Evolutionary conservation across 805 yeast species (phyloP).

Genomic region (Ogataea dorogensis): DNA sequence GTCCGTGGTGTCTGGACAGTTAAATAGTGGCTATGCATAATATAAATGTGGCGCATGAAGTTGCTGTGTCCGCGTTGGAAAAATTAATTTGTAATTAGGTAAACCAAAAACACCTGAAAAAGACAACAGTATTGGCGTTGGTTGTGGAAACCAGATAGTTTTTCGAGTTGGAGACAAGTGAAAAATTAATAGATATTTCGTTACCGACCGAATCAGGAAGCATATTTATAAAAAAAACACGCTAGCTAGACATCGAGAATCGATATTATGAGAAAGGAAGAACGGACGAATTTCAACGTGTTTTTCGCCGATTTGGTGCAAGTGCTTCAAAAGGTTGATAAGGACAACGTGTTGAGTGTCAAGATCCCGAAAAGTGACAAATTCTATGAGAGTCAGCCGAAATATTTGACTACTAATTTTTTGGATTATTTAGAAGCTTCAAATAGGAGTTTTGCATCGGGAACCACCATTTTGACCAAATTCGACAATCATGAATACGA

Average conservation of each 20-base stretch:
- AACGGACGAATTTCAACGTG: constrained; percentile 7
- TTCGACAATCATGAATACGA: constrained; percentile 40
- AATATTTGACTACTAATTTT: constrained; percentile 43
- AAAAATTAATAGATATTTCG: constrained; percentile 1
- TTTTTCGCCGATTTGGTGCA: constrained; percentile 24
- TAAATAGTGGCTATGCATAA: too few species aligned
- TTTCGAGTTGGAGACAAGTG: not conserved
- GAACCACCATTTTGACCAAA: constrained; percentile 36
- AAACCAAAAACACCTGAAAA: constrained; percentile 1
- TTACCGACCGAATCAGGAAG: not conserved
- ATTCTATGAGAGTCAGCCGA: constrained; percentile 47
- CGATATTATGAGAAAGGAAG: constrained; percentile 8
- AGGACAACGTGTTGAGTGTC: constrained; percentile 13
- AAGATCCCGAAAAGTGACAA: constrained; percentile 39
- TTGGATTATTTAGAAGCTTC: constrained; percentile 35
- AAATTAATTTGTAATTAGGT: constrained; percentile 4
- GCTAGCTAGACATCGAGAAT: not conserved
- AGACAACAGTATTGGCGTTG: not conserved
- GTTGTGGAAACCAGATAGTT: constrained; percentile 2
- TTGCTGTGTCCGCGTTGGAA: constrained; percentile 1
- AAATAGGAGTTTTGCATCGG: constrained; percentile 33
- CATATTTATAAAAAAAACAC: not conserved
- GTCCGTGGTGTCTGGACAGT: constrained; percentile 64
- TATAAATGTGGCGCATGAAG: constrained; percentile 6
- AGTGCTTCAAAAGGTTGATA: constrained; percentile 26